These are phyloP conservation scores for Podochytrium sp. DNA, from an alignment of 192 early-diverging fungal genomes.

Conservation along the genomic window DNA sequence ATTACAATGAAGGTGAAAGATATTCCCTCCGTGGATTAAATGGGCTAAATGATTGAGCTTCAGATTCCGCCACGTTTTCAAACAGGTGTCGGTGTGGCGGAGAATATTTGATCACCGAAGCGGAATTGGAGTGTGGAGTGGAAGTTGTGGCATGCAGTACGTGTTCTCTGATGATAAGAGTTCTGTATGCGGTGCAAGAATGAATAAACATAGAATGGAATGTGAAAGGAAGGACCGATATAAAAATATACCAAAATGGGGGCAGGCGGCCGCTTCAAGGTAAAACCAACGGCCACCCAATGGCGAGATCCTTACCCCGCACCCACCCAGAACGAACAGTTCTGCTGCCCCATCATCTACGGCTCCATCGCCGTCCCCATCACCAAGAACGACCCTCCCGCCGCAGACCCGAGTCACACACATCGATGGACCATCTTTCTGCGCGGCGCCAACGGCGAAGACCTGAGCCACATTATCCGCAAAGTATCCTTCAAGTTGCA, in stretches of 20 bases:
- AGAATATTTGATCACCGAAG: constrained; percentile 1
- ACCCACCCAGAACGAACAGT: constrained; percentile 17
- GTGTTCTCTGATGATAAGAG: constrained; percentile 9
- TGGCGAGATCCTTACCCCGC: background rate
- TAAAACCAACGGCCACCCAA: background rate
- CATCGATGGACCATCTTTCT: constrained; percentile 96
- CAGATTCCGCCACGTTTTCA: background rate
- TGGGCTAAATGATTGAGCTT: no score
- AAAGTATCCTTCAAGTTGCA: constrained; percentile 95
- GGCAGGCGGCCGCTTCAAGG: constrained; percentile 1
- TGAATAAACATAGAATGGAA: background rate
- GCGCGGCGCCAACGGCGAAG: constrained; percentile 82
- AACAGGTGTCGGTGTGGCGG: constrained; percentile 19
- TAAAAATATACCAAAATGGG: background rate
- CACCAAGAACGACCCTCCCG: constrained; percentile 30
- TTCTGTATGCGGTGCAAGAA: background rate
- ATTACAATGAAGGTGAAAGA: constrained; percentile 1
- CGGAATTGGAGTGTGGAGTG: constrained; percentile 1
- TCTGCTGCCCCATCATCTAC: constrained; percentile 79
- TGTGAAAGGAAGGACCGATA: background rate
- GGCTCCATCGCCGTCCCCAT: constrained; percentile 82
- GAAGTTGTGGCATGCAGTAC: constrained; percentile 15
- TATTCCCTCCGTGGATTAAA: background rate
- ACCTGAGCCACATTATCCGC: constrained; percentile 82
- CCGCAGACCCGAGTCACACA: constrained; percentile 83